Percentiles rank a stretch among this genome's conserved stretches.
Conservation (phyloP, 306 rosid species). For the Mimosa pudica region DNA sequence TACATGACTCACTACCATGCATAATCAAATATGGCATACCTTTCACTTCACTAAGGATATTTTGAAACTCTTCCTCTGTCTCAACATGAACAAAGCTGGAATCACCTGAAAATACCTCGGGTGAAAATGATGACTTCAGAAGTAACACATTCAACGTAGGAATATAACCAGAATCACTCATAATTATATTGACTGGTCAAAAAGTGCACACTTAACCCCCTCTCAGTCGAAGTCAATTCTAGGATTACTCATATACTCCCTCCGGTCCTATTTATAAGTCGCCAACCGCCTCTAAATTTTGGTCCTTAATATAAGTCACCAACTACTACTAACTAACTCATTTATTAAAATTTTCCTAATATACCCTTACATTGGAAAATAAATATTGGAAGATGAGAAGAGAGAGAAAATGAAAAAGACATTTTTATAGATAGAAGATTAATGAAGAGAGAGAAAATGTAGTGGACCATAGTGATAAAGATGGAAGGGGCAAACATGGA, state of each 20-base stretch:
- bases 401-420: too few relatives aligned
- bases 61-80: slow-evolving; percentile 59
- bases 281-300: too few relatives aligned
- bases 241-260: not conserved
- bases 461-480: too few relatives aligned
- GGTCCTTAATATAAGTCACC: too few relatives aligned
- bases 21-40: slow-evolving; percentile 36
- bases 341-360: too few relatives aligned
- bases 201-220: not conserved
- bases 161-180: not conserved
- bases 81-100: slow-evolving; percentile 55
- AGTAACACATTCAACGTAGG: not conserved
- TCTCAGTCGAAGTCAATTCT: not conserved
- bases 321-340: too few relatives aligned
- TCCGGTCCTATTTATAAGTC: too few relatives aligned
- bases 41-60: slow-evolving; percentile 48
- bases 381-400: too few relatives aligned
- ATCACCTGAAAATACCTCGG: slow-evolving; percentile 45
- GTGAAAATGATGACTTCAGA: not conserved
- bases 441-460: too few relatives aligned
- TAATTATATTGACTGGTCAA: not conserved
- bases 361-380: too few relatives aligned
- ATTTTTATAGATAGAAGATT: too few relatives aligned
- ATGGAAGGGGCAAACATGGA: too few relatives aligned
- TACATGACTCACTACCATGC: not conserved